Evolutionary conservation across 1,139 yeast species (phyloP), one percentile per base, ranked within the genome.

Genomic region (Geotrichum aggregatum): DNA sequence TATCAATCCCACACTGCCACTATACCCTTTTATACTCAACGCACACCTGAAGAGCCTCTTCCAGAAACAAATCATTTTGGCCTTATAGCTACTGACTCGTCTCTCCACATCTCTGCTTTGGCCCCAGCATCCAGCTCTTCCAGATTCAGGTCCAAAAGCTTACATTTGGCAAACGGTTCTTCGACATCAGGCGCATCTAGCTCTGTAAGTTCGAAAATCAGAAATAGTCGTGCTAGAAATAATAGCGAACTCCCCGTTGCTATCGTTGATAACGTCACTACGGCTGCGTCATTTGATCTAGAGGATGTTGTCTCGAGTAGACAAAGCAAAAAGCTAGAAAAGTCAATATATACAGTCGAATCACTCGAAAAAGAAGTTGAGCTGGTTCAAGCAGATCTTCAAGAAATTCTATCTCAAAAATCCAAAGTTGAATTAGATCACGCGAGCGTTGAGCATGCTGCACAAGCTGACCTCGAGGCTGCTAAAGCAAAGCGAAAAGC

Each of bases 321-420:
- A 31, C 35, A 49, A n/a, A 36, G 19, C 13, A 43, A 49, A 30
- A 44, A 35, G 19, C 52, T 57, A 28, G 61, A 60, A 39, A 55
- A 57, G 30, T 61, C 64, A 24, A 47, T 46, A 0, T 69, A 67
- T 55, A 78, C 78, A 50, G 75, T 78, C 39, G 80, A 76, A 56
- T 77, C 77, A 39, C 63, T 79, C 40, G 75, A 79, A 47, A 71
- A 71, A 48, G 71, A 75, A 48, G 69, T 79, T 19, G 83, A 78
- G 58, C 63, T 71, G 3, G 75, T 77, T 0, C 78, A 78, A 56
- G 75, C 71, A 21, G 83, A 79, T 47, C 71, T 77, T 13, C 69
- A 72, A 43, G 72, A 72, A 3, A 64, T 76, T 7, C 59, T 74
- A 50, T 69, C 66, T 13, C 76, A 76, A 51, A 72, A 72, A 41